Base-by-base conservation (phyloP, 2,329 filamentous ascomycete genomes). In the Dactylellina leptospora region DNA sequence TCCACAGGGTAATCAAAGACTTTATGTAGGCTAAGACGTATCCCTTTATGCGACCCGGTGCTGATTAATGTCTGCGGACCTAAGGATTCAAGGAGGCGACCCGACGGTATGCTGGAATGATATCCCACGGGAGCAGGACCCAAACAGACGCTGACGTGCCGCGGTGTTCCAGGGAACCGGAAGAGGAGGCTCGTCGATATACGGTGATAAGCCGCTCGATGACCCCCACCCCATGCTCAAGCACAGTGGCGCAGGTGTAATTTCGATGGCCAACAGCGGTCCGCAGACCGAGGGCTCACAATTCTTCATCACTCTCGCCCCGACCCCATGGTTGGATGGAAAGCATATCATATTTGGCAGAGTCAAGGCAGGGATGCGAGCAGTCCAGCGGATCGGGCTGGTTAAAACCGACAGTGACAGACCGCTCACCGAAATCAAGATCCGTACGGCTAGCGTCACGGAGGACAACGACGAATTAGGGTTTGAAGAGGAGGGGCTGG, bases 291-390 rank as follows among this genome's bases (percentile, higher is more conserved):
- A 97, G 80, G 93, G 93, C 20, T 91, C 87, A 68, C 95, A 97
- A 81, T 99, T 97, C 81, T 97, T 97, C 79, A 88, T 99, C 75
- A 97, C 95, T 0, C 84, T 97, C 30, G 93, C 92, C 5, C 93
- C 93, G 3, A 93, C 95, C 13, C 95, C 95, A 0, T 97, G 93
- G 93, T 82, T 99, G 70, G 95, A 99, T 81, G 92, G 93, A 20
- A 97, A 96, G 81, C 93, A 99, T 80, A 96, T 95, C 9, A 96
- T 99, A 75, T 99, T 99, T 79, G 95, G 95, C 0, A 83, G 93
- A 59, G 92, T 99, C 38, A 93, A 90, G 82, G 86, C 81, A 60
- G 95, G 95, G 0, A 87, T 97, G 85, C 83, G 85, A 63, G 84
- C 93, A n/a, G 88, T 97, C 25, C 88, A 91, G 82, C 85, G 92